A percentile compares a stretch with the other conserved stretches of the same genome.
These are phyloP conservation scores for Fusarium solani-melongenae DNA, from an alignment of 2,329 filamentous ascomycete genomes.

Conservation along the genomic window DNA sequence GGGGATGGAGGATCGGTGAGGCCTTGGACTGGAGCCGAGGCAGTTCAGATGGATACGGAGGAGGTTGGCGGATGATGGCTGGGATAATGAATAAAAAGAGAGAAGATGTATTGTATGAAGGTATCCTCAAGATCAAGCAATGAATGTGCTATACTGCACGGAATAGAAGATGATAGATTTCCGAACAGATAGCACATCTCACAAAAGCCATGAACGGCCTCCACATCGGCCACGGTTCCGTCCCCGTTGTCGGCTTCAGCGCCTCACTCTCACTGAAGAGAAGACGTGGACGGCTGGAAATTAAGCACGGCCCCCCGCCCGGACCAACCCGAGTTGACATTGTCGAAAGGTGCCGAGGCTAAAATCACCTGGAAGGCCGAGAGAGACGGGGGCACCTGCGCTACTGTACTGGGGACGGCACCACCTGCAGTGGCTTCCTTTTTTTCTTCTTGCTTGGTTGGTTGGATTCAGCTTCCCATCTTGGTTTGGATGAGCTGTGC, in stretches of 20 bases:
- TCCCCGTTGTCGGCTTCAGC: constrained; percentile 29
- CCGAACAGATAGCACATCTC: background rate
- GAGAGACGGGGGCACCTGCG: background rate
- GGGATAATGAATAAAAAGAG: background rate
- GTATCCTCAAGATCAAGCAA: background rate
- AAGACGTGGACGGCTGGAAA: constrained; percentile 7
- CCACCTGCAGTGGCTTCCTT: constrained; percentile 10
- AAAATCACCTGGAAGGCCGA: constrained; percentile 29
- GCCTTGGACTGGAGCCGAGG: background rate
- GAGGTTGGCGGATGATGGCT: background rate
- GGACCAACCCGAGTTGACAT: constrained; percentile 10
- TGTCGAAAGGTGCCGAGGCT: constrained; percentile 39
- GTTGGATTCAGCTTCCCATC: constrained; percentile 23
- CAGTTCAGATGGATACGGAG: background rate
- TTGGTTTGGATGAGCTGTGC: constrained; percentile 20
- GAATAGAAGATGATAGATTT: background rate
- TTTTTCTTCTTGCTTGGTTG: constrained; percentile 22
- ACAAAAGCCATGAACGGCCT: background rate
- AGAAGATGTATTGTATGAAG: background rate
- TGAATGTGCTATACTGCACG: background rate
- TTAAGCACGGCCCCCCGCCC: constrained; percentile 29
- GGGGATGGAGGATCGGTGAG: background rate
- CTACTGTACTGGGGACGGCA: background rate
- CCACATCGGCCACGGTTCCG: constrained; percentile 34
- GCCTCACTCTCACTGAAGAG: constrained; percentile 10